Conservation (phyloP, 495 filamentous ascomycete species). For the Lasiosphaeria ovina region DNA sequence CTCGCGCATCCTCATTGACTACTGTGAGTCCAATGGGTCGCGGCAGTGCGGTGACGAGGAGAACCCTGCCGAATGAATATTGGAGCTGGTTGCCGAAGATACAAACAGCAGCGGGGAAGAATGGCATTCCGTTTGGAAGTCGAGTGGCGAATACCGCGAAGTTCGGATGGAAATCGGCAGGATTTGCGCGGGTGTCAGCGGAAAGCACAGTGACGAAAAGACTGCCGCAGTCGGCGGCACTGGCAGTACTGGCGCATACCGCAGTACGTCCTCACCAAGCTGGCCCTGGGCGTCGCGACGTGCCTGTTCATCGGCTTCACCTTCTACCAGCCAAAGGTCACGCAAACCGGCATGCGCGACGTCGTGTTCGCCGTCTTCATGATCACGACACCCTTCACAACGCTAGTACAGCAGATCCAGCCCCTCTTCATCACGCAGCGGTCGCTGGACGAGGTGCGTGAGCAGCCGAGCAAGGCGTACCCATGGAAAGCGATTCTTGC, state of each 20-base stretch:
- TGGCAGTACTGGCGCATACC: conserved; percentile 72
- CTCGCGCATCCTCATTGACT: conserved; percentile 35
- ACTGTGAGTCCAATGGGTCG: conserved; percentile 65
- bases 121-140: conserved; percentile 76
- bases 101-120: conserved; percentile 55
- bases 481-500: conserved; percentile 71
- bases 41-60: conserved; percentile 63
- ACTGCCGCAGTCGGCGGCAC: not conserved
- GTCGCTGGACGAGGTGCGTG: conserved; percentile 66
- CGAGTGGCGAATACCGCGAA: conserved; percentile 57
- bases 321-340: conserved; percentile 62
- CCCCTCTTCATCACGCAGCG: conserved; percentile 66
- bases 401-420: conserved; percentile 66
- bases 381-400: conserved; percentile 62
- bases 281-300: conserved; percentile 36
- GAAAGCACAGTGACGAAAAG: not conserved
- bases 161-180: conserved; percentile 60
- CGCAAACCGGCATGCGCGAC: conserved; percentile 61
- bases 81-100: conserved; percentile 74
- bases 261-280: conserved; percentile 65
- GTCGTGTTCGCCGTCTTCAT: conserved; percentile 71
- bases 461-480: conserved; percentile 68
- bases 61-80: conserved; percentile 84
- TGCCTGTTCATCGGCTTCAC: conserved; percentile 74
- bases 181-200: conserved; percentile 21